A percentile compares a stretch with the other conserved stretches of the same genome.
Evolutionary conservation across 2,329 filamentous ascomycete genomes (phyloP).

Genomic region (Sporothrix schenckii): DNA sequence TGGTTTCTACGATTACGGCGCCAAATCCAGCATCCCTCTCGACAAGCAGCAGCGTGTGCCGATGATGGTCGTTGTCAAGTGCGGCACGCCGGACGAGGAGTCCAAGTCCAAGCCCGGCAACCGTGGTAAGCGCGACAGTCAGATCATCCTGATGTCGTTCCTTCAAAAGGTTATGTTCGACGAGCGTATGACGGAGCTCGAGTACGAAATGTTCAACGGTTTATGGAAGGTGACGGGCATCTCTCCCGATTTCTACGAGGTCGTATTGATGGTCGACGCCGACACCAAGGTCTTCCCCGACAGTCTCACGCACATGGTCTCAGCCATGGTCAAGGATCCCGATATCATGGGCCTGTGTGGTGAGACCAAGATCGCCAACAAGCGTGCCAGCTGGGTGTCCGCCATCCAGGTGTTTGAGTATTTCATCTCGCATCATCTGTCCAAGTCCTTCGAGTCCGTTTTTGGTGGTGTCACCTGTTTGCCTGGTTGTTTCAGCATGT

Average conservation of each 20-base stretch:
- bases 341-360: conserved; percentile 99
- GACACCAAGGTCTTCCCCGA: conserved; percentile 99
- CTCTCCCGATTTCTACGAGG: conserved; percentile 96
- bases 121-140: conserved; percentile 96
- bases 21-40: conserved; percentile 72
- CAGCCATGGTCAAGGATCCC: conserved; percentile 97
- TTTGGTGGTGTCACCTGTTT: conserved; percentile 99
- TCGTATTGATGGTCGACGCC: conserved; percentile 98
- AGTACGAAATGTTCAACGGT: conserved; percentile 99
- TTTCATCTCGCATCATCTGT: conserved; percentile 96
- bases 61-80: conserved; percentile 96
- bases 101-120: conserved; percentile 87
- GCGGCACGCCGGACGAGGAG: conserved; percentile 86
- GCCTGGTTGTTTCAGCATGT: conserved; percentile 99
- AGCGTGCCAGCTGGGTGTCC: conserved; percentile 89
- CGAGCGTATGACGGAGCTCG: conserved; percentile 98
- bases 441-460: conserved; percentile 96
- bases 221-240: conserved; percentile 99
- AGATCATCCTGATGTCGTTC: conserved; percentile 99
- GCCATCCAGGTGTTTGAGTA: conserved; percentile 99
- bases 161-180: conserved; percentile 99
- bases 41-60: conserved; percentile 96
- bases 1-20: conserved; percentile 96
- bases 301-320: conserved; percentile 97
- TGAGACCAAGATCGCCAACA: conserved; percentile 99